These are phyloP conservation scores for Apiospora kogelbergensis DNA, from an alignment of 2,329 filamentous ascomycete genomes.

Conservation along the genomic window DNA sequence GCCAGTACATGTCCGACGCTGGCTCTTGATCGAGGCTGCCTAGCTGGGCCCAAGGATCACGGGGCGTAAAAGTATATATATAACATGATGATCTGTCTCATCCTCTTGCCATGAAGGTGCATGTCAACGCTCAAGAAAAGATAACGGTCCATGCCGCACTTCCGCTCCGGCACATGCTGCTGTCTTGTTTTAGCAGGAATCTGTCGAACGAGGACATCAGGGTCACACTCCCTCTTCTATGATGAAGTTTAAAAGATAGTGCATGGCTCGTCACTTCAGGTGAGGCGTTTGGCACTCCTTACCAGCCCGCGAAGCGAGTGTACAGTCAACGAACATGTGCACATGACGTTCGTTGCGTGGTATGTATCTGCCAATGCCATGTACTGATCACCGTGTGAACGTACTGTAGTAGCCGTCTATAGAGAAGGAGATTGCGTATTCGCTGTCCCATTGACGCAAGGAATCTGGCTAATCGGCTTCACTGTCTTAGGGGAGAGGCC, in stretches of 20 bases:
- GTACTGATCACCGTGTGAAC: not conserved
- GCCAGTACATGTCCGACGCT: not conserved
- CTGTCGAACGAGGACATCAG: not conserved
- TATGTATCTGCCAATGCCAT: too few species aligned
- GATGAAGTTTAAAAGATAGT: not conserved
- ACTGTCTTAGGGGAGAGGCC: not conserved
- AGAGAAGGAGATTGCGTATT: not conserved
- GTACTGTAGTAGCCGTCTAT: not conserved
- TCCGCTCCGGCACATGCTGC: not conserved
- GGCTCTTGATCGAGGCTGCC: not conserved
- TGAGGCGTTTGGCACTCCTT: not conserved
- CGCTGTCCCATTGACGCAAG: not conserved
- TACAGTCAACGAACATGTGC: not conserved
- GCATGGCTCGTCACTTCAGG: not conserved
- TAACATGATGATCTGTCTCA: not conserved
- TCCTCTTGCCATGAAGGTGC: not conserved
- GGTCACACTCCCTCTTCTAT: not conserved
- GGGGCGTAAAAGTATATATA: not conserved
- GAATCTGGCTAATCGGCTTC: not conserved
- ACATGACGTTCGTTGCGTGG: too few species aligned
- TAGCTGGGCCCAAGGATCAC: not conserved
- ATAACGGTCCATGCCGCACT: not conserved
- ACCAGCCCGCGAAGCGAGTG: not conserved
- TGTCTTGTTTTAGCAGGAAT: not conserved
- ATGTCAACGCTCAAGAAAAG: not conserved